Conservation (phyloP, 768 basidiomycete genomes). For the Lactarius pseudohatsudake region DNA sequence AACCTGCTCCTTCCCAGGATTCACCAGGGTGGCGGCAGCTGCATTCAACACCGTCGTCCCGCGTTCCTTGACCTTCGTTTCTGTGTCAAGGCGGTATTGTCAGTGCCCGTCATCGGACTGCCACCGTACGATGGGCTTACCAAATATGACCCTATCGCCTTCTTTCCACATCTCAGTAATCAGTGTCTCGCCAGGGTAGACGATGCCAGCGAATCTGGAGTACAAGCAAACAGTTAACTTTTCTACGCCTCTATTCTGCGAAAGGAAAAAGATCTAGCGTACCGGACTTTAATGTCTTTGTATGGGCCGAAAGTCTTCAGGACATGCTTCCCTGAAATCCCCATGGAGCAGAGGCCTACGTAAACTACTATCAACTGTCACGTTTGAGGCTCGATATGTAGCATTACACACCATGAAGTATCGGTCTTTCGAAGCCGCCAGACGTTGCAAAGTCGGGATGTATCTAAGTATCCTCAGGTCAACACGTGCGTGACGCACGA, state of each 20-base stretch:
- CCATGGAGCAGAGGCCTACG: constrained; percentile 83
- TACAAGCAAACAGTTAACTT: constrained; percentile 14
- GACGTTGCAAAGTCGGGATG: constrained; percentile 91
- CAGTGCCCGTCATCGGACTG: neutral
- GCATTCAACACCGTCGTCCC: constrained; percentile 67
- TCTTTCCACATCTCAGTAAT: constrained; percentile 99
- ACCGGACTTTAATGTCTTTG: constrained; percentile 95
- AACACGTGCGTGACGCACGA: neutral
- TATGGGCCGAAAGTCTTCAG: constrained; percentile 81
- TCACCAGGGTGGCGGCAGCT: constrained; percentile 75
- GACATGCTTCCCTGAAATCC: constrained; percentile 91
- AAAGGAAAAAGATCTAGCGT: constrained; percentile 31
- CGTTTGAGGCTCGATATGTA: neutral
- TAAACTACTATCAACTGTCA: constrained; percentile 6
- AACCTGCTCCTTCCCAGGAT: constrained; percentile 35
- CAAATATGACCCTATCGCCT: constrained; percentile 84
- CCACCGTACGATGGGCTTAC: constrained; percentile 49
- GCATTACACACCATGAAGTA: constrained; percentile 57
- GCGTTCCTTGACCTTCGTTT: constrained; percentile 86
- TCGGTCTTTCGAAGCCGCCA: constrained; percentile 92
- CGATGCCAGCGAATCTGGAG: constrained; percentile 83
- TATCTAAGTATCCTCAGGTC: constrained; percentile 50
- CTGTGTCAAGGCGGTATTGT: constrained; percentile 42
- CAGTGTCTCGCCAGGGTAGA: constrained; percentile 94
- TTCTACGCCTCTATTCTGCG: neutral